Evolutionary conservation across 1,139 yeast species (phyloP).

Genomic region (Hansenula anomala): DNA sequence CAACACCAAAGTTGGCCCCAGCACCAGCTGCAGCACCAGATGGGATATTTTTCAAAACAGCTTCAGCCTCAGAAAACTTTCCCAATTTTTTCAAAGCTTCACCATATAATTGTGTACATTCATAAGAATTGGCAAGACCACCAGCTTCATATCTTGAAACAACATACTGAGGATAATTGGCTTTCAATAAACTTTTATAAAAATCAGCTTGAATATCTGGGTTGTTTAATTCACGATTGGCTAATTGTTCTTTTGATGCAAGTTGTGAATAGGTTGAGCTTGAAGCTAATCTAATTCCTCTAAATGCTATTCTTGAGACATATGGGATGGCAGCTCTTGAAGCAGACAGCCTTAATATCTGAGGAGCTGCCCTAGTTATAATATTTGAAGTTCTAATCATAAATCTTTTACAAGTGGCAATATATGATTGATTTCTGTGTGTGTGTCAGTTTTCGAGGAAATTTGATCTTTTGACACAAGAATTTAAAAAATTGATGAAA

Average conservation of each 20-base stretch:
- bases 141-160: constrained; percentile 89
- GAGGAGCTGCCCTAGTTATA: constrained; percentile 1
- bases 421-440: too few species aligned
- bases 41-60: constrained; percentile 28
- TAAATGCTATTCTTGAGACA: not conserved
- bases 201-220: constrained; percentile 76
- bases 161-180: constrained; percentile 90
- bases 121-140: constrained; percentile 77
- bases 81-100: constrained; percentile 80
- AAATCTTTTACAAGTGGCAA: constrained; percentile 1
- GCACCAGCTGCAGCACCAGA: constrained; percentile 24
- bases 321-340: constrained; percentile 3
- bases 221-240: constrained; percentile 67
- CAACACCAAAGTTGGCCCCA: constrained; percentile 19
- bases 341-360: constrained; percentile 3
- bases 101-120: constrained; percentile 70
- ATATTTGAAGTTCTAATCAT: constrained; percentile 2
- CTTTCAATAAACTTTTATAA: constrained; percentile 62
- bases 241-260: constrained; percentile 74
- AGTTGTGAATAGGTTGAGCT: constrained; percentile 25
- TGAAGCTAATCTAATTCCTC: constrained; percentile 18
- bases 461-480: not conserved
- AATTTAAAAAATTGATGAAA: too few species aligned
- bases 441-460: not conserved
- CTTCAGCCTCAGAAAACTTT: constrained; percentile 70